These are phyloP conservation scores for Solanum ossicruentum DNA, from an alignment of 257 asterid species.

Conservation along the genomic window DNA sequence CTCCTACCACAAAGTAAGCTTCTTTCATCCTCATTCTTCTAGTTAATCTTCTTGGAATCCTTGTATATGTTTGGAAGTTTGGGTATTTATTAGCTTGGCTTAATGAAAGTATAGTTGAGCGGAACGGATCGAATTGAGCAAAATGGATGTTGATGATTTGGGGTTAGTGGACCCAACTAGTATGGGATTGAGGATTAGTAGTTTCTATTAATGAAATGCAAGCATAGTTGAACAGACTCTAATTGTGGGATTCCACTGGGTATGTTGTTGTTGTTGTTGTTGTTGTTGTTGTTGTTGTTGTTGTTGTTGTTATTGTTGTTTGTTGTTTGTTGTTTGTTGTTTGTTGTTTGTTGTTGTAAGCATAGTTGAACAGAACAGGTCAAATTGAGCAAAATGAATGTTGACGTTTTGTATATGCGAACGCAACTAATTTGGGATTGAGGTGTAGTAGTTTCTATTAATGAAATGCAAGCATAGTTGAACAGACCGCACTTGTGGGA, in stretches of 20 bases:
- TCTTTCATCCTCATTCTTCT: neutral
- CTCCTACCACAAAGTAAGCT: constrained; percentile 53
- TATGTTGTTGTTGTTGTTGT: no score
- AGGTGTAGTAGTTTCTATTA: neutral
- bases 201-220: neutral
- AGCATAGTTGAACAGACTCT: neutral
- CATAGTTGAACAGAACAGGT: neutral
- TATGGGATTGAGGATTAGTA: neutral
- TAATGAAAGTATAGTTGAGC: neutral
- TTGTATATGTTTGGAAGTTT: neutral
- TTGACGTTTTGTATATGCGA: neutral
- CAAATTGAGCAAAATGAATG: neutral
- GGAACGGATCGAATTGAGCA: neutral
- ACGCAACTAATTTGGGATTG: neutral
- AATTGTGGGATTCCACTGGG: no score
- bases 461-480: neutral
- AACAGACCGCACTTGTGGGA: neutral
- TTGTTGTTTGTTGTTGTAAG: no score
- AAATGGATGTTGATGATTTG: neutral
- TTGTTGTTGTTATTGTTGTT: no score
- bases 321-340: no score
- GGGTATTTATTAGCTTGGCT: neutral
- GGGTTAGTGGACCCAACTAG: neutral
- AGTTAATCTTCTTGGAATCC: neutral
- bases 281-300: no score